Conservation (phyloP, 106 monocot species). For the Posidonia australis region DNA sequence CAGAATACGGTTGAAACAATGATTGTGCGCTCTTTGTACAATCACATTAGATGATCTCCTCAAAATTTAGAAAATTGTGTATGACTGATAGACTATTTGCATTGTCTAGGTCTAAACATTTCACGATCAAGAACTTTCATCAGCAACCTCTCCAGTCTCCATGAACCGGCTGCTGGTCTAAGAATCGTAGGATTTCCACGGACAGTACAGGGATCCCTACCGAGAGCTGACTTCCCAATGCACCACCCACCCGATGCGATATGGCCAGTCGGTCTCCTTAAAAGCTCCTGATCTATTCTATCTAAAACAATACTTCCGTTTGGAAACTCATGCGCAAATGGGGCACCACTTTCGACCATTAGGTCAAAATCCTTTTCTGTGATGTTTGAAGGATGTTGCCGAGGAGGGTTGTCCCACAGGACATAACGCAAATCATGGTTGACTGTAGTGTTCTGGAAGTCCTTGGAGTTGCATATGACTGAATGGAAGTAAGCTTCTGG, state of each 20-base stretch:
- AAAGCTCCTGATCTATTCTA: conserved; percentile 48
- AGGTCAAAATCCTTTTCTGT: conserved; percentile 40
- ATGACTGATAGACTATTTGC: conserved; percentile 32
- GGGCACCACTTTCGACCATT: conserved; percentile 61
- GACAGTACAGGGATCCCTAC: conserved; percentile 27
- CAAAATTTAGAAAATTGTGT: background rate
- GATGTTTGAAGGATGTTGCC: conserved; percentile 42
- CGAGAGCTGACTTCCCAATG: conserved; percentile 16
- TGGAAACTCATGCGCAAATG: conserved; percentile 47
- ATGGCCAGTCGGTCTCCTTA: conserved; percentile 18
- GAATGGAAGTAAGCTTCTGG: conserved; percentile 85
- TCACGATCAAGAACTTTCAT: conserved; percentile 53
- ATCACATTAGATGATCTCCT: background rate
- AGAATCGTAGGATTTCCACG: conserved; percentile 23
- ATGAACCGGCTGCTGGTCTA: conserved; percentile 35
- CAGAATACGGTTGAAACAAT: too few species aligned
- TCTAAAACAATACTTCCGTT: conserved; percentile 41
- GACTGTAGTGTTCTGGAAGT: conserved; percentile 81
- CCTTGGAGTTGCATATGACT: conserved; percentile 82
- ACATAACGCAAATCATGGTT: conserved; percentile 61
- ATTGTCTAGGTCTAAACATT: conserved; percentile 62
- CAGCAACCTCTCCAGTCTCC: conserved; percentile 54
- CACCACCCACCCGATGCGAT: conserved; percentile 74
- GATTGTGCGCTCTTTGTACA: background rate
- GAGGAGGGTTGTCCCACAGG: conserved; percentile 55